Base-by-base conservation (phyloP, 345 rosid genomes). In the Melastoma malabathricum region DNA sequence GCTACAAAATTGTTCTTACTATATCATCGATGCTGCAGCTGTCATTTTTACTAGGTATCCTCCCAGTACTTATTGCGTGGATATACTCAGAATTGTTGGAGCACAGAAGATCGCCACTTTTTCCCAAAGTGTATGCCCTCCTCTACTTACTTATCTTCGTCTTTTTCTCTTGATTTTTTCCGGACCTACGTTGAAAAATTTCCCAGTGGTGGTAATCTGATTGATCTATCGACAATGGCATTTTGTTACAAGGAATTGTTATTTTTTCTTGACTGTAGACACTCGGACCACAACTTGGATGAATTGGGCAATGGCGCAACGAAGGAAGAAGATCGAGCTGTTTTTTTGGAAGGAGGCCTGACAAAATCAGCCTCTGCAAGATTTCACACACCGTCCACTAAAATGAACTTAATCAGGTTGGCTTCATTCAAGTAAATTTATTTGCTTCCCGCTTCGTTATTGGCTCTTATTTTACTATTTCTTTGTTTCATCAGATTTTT, bases 311-410 rank as follows among this genome's bases (percentile, higher is more conserved):
- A 66, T 41, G 75, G 64, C 59, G 63, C 81, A 5, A 63, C 59
- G 62, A 84, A 83, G 68, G 95, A 88, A 46, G 86, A 83, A 70
- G 99, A 93, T 23, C 75, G 72, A 51, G 79, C 89, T 68, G 89
- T 77, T 63, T 68, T 88, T 75, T 70, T 92, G 66, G 97, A 88
- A 68, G 95, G 94, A 64, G 99, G 99, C 64, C 80, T 88, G 39
- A 3, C 77, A 48, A 78, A 86, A 74, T 76, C 94, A 7, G 68
- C 90, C 57, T 93, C 97, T 63, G 64, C 81, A 16, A 81, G 72
- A 65, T 75, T 77, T 60, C 71, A 79, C 64, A 67, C 68, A 57
- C 68, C 86, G 58, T 66, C 86, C 23, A 72, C 81, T 57, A 93
- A 72, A 75, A 63, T 76, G 29, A 88, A 79, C 74, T 53, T 93